These are phyloP conservation scores for Eucalyptus brandiana DNA, from an alignment of 345 rosid species.

Conservation along the genomic window DNA sequence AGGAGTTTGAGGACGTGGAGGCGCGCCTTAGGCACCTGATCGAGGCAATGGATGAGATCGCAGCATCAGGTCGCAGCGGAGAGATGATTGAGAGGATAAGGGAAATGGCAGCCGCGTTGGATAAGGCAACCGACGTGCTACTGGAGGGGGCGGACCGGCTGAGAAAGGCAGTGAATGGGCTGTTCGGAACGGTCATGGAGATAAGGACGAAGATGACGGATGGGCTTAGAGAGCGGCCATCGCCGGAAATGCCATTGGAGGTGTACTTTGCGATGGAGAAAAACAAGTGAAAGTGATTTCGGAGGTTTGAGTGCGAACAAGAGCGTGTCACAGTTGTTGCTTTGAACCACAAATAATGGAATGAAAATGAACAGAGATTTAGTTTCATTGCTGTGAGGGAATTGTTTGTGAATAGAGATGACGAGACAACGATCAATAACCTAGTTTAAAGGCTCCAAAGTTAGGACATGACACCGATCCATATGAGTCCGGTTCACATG, in stretches of 20 bases:
- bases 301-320: neutral
- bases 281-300: neutral
- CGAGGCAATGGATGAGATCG: neutral
- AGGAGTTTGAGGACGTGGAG: neutral
- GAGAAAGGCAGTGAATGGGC: neutral
- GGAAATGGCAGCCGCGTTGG: neutral
- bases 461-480: neutral
- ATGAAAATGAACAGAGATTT: neutral
- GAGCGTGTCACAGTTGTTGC: neutral
- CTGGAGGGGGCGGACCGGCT: neutral
- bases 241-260: neutral
- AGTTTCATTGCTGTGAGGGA: neutral
- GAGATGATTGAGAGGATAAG: neutral
- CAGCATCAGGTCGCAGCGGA: neutral
- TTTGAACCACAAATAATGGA: neutral
- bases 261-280: neutral
- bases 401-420: neutral
- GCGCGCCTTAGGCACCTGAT: neutral
- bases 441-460: neutral
- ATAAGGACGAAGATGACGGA: neutral
- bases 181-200: neutral
- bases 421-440: neutral
- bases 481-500: neutral
- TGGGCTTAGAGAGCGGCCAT: neutral
- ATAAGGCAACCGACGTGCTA: fast-evolving